Evolutionary conservation across 805 yeast species (phyloP).

Genomic region (Maudiozyma turicensis): DNA sequence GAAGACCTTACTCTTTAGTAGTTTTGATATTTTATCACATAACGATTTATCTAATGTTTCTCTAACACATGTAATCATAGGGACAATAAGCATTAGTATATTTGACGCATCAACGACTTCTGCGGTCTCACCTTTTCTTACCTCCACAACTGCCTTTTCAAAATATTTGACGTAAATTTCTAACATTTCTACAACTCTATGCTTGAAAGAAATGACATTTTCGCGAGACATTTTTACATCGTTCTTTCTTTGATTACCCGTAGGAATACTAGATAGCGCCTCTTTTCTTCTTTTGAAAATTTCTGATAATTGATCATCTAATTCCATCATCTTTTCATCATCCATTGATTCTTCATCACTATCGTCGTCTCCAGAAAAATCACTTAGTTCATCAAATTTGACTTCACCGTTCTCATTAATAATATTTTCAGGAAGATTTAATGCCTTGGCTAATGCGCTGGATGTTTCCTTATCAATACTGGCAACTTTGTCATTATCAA

Average conservation of each 20-base stretch:
- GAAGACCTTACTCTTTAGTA: constrained; percentile 51
- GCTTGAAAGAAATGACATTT: constrained; percentile 69
- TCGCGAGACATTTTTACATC: constrained; percentile 75
- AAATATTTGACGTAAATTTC: constrained; percentile 49
- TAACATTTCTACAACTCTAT: constrained; percentile 65
- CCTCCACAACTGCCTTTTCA: constrained; percentile 16
- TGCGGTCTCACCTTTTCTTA: constrained; percentile 1
- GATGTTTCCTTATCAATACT: constrained; percentile 47
- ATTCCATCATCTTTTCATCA: constrained; percentile 92
- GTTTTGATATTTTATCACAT: constrained; percentile 66
- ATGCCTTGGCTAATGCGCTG: constrained; percentile 57
- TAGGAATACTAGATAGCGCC: constrained; percentile 44
- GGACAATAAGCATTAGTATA: constrained; percentile 38
- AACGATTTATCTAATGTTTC: constrained; percentile 60
- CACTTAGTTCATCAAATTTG: constrained; percentile 40
- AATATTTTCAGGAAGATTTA: constrained; percentile 49
- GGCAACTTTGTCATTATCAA: constrained; percentile 33
- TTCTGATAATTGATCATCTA: constrained; percentile 72
- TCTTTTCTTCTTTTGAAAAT: constrained; percentile 79
- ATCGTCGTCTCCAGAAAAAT: constrained; percentile 34
- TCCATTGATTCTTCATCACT: constrained; percentile 79
- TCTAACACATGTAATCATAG: constrained; percentile 51
- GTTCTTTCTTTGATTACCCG: constrained; percentile 57
- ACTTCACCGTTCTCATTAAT: constrained; percentile 37
- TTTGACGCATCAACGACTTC: constrained; percentile 9